phyloP scores from a whole-genome alignment of 495 filamentous ascomycete species.

The Neurospora hispaniola region DNA sequence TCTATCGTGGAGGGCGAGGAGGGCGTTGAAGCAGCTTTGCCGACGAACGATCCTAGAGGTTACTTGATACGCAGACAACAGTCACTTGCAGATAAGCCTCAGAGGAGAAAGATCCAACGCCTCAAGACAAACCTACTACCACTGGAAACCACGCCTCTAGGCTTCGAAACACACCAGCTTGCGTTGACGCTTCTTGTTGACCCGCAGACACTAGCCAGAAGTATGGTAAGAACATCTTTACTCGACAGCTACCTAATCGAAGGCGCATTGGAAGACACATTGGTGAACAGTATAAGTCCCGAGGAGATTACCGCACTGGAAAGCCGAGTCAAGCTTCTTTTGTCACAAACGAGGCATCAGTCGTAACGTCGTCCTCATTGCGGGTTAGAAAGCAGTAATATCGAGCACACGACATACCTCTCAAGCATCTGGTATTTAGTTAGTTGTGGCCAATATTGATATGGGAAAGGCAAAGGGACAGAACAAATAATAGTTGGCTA shows the following conservation, averaged over 20 bases:
- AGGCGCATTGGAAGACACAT: background rate
- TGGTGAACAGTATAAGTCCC: background rate
- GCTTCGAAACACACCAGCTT: constrained; percentile 19
- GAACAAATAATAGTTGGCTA: background rate
- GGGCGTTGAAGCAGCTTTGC: constrained; percentile 15
- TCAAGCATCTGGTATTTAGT: background rate
- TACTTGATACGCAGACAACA: constrained; percentile 32
- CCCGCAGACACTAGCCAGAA: background rate
- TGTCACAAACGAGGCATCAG: background rate
- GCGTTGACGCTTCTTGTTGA: constrained; percentile 12
- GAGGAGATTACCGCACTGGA: background rate
- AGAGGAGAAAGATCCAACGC: constrained; percentile 21
- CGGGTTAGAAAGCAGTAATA: background rate
- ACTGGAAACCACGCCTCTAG: constrained; percentile 27
- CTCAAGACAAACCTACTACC: constrained; percentile 35
- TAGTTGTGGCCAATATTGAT: background rate
- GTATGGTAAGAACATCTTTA: background rate
- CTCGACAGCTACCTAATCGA: constrained; percentile 9
- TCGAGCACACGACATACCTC: background rate
- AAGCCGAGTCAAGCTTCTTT: background rate
- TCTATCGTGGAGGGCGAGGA: background rate
- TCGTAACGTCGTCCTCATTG: background rate
- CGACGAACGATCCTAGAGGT: constrained; percentile 27
- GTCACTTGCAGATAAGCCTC: constrained; percentile 15
- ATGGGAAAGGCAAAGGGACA: background rate